phyloP scores from a whole-genome alignment of 306 rosid genomes.

The Albizia julibrissin region DNA sequence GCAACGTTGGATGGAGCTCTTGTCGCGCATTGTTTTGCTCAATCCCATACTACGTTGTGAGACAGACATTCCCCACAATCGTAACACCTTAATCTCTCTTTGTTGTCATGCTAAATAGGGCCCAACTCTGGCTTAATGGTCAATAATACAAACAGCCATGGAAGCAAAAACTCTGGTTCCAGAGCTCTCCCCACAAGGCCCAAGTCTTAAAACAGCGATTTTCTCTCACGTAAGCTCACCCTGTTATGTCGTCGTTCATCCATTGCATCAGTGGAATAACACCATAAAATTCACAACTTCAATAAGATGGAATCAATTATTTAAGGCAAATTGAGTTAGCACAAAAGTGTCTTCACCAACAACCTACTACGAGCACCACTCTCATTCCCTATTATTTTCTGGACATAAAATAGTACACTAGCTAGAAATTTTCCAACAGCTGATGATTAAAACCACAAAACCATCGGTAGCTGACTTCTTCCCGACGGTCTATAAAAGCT shows the following conservation, averaged over 20 bases:
- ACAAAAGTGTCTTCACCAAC: background rate
- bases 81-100: background rate
- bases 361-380: background rate
- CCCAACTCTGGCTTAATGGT: background rate
- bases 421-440: background rate
- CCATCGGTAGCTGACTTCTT: background rate
- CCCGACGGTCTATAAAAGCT: background rate
- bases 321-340: background rate
- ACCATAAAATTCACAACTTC: background rate
- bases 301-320: background rate
- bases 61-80: background rate
- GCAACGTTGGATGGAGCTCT: conserved; percentile 30
- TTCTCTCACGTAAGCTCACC: background rate
- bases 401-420: background rate
- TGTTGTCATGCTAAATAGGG: background rate
- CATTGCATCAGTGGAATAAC: background rate
- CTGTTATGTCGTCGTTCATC: background rate
- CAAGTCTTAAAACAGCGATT: background rate
- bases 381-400: too few relatives aligned
- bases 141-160: background rate
- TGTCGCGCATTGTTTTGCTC: background rate
- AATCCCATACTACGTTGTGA: conserved; percentile 10
- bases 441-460: background rate
- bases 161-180: background rate
- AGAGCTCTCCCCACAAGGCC: background rate